Percentiles rank a stretch among this genome's conserved stretches.
phyloP scores from a whole-genome alignment of 2,329 filamentous ascomycete species.

The Orbilia quercus region DNA sequence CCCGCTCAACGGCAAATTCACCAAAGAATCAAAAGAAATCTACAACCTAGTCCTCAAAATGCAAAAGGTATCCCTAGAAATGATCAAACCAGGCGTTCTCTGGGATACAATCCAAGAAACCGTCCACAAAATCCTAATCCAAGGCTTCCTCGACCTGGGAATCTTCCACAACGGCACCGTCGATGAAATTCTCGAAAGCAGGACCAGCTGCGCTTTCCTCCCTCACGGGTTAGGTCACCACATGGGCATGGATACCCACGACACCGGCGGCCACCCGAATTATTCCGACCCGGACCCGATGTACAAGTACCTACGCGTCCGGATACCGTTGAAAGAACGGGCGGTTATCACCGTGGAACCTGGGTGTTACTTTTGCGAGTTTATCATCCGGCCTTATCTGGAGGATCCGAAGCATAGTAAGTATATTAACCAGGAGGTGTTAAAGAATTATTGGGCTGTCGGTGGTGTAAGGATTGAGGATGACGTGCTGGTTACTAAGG shows the following conservation, averaged over 20 bases:
- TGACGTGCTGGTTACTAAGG: constrained; percentile 68
- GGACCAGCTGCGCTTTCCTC: constrained; percentile 90
- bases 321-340: constrained; percentile 78
- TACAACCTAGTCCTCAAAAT: constrained; percentile 87
- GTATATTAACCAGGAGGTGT: constrained; percentile 78
- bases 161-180: constrained; percentile 75
- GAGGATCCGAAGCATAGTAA: constrained; percentile 76
- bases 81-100: constrained; percentile 77
- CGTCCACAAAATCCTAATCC: constrained; percentile 83
- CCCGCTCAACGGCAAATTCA: constrained; percentile 79
- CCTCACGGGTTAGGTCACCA: constrained; percentile 86
- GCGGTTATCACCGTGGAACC: constrained; percentile 95
- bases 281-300: constrained; percentile 82
- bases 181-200: constrained; percentile 78
- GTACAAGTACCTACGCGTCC: constrained; percentile 86
- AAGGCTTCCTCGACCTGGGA: constrained; percentile 79
- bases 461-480: constrained; percentile 72
- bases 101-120: constrained; percentile 86
- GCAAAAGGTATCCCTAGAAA: constrained; percentile 80
- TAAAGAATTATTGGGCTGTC: constrained; percentile 84
- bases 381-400: constrained; percentile 85
- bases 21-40: constrained; percentile 75
- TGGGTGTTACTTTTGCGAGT: constrained; percentile 90
- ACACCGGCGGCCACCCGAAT: constrained; percentile 80
- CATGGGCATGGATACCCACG: constrained; percentile 86